Base-by-base conservation (phyloP, 768 basidiomycete species). In the Suillus americanus region DNA sequence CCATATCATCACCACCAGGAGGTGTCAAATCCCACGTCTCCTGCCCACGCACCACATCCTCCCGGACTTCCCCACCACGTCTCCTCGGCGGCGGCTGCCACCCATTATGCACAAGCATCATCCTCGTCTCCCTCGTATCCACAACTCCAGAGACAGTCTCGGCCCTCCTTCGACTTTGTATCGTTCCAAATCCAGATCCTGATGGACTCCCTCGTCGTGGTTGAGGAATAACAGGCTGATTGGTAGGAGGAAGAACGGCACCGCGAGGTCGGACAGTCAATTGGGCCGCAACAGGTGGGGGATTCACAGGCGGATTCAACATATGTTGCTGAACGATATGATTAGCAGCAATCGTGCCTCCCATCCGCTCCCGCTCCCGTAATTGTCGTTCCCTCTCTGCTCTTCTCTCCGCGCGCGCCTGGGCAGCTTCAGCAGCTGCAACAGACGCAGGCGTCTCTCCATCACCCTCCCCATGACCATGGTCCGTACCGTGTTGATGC, bases 321-420 rank as follows among this genome's bases (percentile, higher is more conserved):
- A 9, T 70, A 40, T 2, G 61, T 69, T 63, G 13, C 61, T 65
- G 20, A 18, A 20, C 40, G 18, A 60, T 65, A 60, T 65, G 71
- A 45, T 63, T 55, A 14, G 64, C 54, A 14, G 73, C 45, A 51
- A 70, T 66, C 28, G 69, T 48, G 48, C 20, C 67, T 65, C 33
- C 62, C 54, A 28, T 60, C n/a, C 64, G 65, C 30, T 40, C 74
- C 35, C 75, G 66, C 62, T 75, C 75, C 53, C 74, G 71, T 1
- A 66, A 65, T 20, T 67, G 51, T 35, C 73, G 73, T 57, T 81
- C 80, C 45, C 80, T 77, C 63, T 79, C 77, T 3, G 75, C 77
- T 57, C 80, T 69, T 41, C 80, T 72, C 62, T 81, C 80, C 30
- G 70, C 67, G 14, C 75, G 69, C 48, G 70, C 71, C 28, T 61